Base-by-base conservation (phyloP, 192 early-diverging fungal genomes). In the Coemansia sp. region DNA sequence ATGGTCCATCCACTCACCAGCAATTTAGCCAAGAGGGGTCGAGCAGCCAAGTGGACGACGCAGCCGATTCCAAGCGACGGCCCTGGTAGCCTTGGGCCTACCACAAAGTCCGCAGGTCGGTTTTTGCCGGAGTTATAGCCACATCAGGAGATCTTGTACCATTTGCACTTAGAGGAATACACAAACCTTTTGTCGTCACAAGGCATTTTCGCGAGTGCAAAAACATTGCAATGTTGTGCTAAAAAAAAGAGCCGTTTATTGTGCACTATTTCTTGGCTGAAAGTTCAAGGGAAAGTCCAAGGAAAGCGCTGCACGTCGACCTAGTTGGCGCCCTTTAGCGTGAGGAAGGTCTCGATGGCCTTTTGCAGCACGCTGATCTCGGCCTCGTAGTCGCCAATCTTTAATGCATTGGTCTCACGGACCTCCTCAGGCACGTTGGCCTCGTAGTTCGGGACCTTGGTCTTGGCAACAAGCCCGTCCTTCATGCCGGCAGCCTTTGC, bases 291-390 rank as follows among this genome's bases (percentile, higher is more conserved):
- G 8, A 14, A 31, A 31, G 31, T 26, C 28, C n/a, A 39, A 53
- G 55, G 59, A 23, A 18, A 25, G 62, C 34, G 26, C 34, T 57
- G 2, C 45, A 60, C 34, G 61, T 10, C 16, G 48, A 45, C 50
- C 53, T 66, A 75, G 35, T 81, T 47, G 18, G 64, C 56, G 47
- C 65, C 83, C 70, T 87, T 85, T 53, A 89, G 81, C 25, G 79
- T 81, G 64, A 89, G 76, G 71, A 95, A 92, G 62, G 88, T 89
- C 69, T 89, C 73, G 36, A 90, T 90, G 18, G 88, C 85, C 36
- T 75, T 71, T 23, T 74, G 71, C 57, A 95, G 72, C 10, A 88
- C 86, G 25, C 86, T 88, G 61, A 95, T 88, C 81, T 95, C 93
- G 4, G 89, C 85, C 42, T 91, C 86, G 59, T 85, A 89, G 25